Percentiles rank a stretch among this genome's conserved stretches.
Conservation (phyloP, 2,329 filamentous ascomycete genomes). For the Fusarium sp. region DNA sequence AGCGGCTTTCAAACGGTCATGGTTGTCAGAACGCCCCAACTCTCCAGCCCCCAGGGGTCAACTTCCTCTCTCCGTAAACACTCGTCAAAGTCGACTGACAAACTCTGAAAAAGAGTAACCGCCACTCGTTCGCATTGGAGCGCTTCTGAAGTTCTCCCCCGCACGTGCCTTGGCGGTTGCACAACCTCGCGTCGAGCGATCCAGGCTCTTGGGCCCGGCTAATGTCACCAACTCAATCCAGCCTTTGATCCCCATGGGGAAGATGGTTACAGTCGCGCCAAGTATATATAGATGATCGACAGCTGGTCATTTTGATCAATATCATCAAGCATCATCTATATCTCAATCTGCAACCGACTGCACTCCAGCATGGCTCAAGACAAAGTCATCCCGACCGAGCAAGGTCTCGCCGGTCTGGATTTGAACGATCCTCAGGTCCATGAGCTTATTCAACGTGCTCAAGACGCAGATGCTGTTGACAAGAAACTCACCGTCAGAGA, state of each 20-base stretch:
- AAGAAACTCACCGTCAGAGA: neutral
- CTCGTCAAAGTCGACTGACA: conserved; percentile 1
- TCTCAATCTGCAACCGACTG: neutral
- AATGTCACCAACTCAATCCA: neutral
- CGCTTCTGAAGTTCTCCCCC: neutral
- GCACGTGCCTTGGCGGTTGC: neutral
- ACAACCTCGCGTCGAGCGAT: neutral
- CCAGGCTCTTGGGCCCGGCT: neutral
- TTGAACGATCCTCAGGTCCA: conserved; percentile 1
- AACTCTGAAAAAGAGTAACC: neutral
- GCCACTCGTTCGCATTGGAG: neutral
- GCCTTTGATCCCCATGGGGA: conserved; percentile 5
- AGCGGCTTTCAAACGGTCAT: neutral
- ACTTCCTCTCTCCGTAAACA: neutral
- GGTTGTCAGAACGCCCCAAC: neutral
- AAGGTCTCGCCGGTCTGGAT: neutral
- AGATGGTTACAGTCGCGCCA: neutral
- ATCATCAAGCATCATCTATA: neutral
- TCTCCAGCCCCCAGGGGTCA: neutral
- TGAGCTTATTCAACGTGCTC: neutral
- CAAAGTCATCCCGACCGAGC: conserved; percentile 3
- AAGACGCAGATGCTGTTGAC: neutral
- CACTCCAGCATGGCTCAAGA: neutral
- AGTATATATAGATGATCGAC: neutral
- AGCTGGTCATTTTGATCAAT: neutral